phyloP scores from a whole-genome alignment of 106 monocot species.

The Gastrodia elata region DNA sequence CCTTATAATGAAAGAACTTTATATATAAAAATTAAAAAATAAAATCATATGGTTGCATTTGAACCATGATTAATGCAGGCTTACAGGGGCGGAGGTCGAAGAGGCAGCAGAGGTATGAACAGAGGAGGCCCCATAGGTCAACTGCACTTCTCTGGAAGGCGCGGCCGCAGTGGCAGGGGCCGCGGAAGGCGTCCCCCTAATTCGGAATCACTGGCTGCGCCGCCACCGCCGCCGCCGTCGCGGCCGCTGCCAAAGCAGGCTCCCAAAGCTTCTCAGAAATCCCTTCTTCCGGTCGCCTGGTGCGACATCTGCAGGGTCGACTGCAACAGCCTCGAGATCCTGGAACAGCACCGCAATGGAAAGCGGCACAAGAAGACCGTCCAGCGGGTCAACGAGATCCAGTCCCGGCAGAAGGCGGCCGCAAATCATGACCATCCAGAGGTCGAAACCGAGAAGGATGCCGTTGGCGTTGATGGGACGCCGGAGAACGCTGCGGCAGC shows the following conservation, averaged over 20 bases:
- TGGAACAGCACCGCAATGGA: constrained; percentile 76
- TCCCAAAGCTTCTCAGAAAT: not conserved
- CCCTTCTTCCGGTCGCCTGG: constrained; percentile 35
- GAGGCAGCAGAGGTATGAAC: constrained; percentile 24
- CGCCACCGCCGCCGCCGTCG: no score
- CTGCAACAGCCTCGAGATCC: constrained; percentile 63
- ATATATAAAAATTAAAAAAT: no score
- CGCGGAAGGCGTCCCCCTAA: constrained; percentile 17
- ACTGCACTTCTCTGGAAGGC: not conserved
- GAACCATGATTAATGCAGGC: not conserved
- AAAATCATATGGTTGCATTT: not conserved
- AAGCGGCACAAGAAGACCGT: constrained; percentile 62
- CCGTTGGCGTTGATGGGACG: no score
- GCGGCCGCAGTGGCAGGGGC: constrained; percentile 19
- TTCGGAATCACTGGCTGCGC: not conserved
- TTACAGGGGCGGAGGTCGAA: constrained; percentile 12
- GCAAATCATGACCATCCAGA: not conserved
- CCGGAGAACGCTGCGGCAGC: no score
- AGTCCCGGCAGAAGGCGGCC: constrained; percentile 36
- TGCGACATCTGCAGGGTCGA: constrained; percentile 77
- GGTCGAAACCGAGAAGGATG: no score
- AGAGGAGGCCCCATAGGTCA: constrained; percentile 27
- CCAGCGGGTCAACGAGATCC: constrained; percentile 34
- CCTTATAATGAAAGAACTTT: no score
- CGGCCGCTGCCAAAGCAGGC: not conserved